phyloP scores from a whole-genome alignment of 2,329 filamentous ascomycete species.

The Penicillium sp. region DNA sequence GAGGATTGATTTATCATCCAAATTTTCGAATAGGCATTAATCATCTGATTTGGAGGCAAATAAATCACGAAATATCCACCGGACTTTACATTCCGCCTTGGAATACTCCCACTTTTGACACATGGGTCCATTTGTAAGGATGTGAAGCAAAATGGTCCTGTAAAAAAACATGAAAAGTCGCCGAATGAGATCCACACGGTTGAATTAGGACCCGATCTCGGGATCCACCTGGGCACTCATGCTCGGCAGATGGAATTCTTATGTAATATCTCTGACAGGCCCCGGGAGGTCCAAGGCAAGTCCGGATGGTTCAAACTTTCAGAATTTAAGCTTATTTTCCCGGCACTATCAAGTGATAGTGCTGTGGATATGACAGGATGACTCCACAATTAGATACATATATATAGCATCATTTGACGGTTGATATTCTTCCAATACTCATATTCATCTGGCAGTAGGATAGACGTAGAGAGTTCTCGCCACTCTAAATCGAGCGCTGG shows the following conservation, averaged over 20 bases:
- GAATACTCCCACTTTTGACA: neutral
- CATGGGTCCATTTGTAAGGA: neutral
- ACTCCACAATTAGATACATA: neutral
- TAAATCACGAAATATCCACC: neutral
- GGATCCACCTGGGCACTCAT: neutral
- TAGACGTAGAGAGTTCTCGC: neutral
- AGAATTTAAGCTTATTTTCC: neutral
- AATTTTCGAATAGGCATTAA: neutral
- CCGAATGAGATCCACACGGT: constrained; percentile 4
- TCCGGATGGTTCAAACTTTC: neutral
- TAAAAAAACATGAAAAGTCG: neutral
- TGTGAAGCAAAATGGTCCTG: neutral
- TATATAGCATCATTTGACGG: neutral
- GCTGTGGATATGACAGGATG: neutral
- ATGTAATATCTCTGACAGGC: neutral
- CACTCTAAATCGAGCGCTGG: neutral
- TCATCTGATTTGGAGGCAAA: neutral
- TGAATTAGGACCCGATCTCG: neutral
- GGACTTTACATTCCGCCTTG: neutral
- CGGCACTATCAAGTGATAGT: neutral
- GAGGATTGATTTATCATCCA: constrained; percentile 4
- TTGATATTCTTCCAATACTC: neutral
- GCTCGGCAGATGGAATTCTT: neutral
- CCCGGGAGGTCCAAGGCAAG: neutral
- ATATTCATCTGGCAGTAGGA: neutral